Evolutionary conservation across 31 red algal species (phyloP), one percentile per base, ranked within the genome.

Genomic region (Endocladia muricata): DNA sequence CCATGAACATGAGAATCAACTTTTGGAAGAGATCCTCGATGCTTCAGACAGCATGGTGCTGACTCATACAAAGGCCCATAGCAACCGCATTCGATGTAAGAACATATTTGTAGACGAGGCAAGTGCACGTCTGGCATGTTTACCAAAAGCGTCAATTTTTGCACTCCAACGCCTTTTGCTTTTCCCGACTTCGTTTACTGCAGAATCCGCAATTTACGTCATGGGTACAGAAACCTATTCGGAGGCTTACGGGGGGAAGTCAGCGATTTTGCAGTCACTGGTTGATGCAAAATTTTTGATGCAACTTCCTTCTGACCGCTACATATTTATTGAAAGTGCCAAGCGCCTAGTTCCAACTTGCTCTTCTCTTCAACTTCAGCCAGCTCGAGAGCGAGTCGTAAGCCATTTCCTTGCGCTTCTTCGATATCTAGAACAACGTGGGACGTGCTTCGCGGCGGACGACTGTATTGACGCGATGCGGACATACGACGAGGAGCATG

Each of bases 401-500:
- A 6, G 26, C 25, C 51, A 83, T 63, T 83, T 39, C 38, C 39
- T 58, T 22, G 36, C 59, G 39, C 72, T 63, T 38, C 66, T 83
- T 11, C 55, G 35, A 1, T 21, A 29, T 13, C 69, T 91, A 35
- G 67, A 55, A 37, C 49, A 43, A 37, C 41, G 37, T 19, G 37
- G 34, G 21, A 37, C 84, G 7, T 35, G 73, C 40, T 44, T 58
- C 32, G 51, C 55, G 1, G 89, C 78, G 6, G 39, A 48, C 30
- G 62, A 70, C 22, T 74, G 89, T 37, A 65, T 79, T 33, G 15
- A 65, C 1, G 74, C 75, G 4, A 93, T 93, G 89, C 65, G 69
- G 19, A 41, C 59, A 19, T 93, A 81, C 36, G 89, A 93, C 37
- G 33, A 68, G 23, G 89, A 93, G 66, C 81, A 68, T 1, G 58